A percentile compares a stretch with the other conserved stretches of the same genome.
phyloP scores from a whole-genome alignment of 1,284 basidiomycete genomes.

The Boletus holoroseus region DNA sequence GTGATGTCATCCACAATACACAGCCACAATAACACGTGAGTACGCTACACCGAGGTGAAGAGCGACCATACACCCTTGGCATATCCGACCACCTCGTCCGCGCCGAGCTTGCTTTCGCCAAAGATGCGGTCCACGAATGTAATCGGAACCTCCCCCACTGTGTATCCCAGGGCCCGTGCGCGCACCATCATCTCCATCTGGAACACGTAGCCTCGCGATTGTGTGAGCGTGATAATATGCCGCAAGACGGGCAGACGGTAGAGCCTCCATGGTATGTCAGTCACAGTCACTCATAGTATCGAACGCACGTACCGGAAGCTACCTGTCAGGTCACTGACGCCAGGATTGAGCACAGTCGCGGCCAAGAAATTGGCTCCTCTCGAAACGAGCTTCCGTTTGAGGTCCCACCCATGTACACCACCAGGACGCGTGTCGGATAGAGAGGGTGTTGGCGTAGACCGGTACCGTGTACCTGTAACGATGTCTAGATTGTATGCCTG shows the following conservation, averaged over 20 bases:
- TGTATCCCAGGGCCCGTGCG: slow-evolving; percentile 75
- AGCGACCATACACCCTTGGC: slow-evolving; percentile 80
- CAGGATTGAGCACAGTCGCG: slow-evolving; percentile 74
- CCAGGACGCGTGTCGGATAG: slow-evolving; percentile 55
- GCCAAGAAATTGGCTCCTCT: slow-evolving; percentile 85
- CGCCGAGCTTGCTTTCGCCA: slow-evolving; percentile 87
- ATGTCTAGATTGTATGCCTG: slow-evolving; percentile 79
- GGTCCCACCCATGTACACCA: slow-evolving; percentile 86
- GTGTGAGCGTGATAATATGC: slow-evolving; percentile 77
- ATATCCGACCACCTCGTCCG: slow-evolving; percentile 86
- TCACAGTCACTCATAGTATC: background rate
- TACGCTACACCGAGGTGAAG: slow-evolving; percentile 60
- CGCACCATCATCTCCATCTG: slow-evolving; percentile 98
- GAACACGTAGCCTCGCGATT: slow-evolving; percentile 89
- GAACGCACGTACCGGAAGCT: slow-evolving; percentile 64
- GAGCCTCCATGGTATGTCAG: slow-evolving; percentile 45
- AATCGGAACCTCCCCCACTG: slow-evolving; percentile 85
- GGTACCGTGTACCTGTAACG: slow-evolving; percentile 89
- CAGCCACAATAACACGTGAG: slow-evolving; percentile 2
- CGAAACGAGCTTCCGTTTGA: slow-evolving; percentile 81
- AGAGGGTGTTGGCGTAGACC: slow-evolving; percentile 50
- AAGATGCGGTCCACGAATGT: slow-evolving; percentile 92
- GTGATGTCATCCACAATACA: slow-evolving; percentile 20
- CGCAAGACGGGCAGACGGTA: slow-evolving; percentile 74
- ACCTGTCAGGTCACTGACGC: slow-evolving; percentile 83